Evolutionary conservation across 257 asterid species (phyloP), one percentile per base, ranked within the genome.

Genomic region (Solanum bulbocastanum): DNA sequence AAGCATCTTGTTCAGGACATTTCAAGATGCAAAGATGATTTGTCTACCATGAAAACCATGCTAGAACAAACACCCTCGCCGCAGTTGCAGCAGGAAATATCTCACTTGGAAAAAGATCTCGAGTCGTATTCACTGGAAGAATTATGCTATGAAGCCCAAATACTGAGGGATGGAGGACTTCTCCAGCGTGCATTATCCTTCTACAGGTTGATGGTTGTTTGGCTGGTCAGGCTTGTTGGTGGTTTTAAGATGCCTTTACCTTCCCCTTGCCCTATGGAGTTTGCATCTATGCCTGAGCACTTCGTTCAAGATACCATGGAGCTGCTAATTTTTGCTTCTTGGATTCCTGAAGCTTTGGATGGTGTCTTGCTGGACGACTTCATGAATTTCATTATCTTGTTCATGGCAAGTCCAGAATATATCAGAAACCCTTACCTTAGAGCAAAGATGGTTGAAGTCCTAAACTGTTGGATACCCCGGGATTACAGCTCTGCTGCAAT

Each of bases 391-490:
- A 96, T 97, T 88, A 95, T 97, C 89, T 96, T 97, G 98, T 97
- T 96, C 96, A 97, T 97, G 99, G 99, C 94, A 71, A 95, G 99
- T 87, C 98, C 98, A 30, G 98, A 95, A 79, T 94, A 93, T 91
- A 92, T 97, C 88, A 94, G 96, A 87, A 97, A 96, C 91, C 99
- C 98, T 22, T 97, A 97, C 87, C 93, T 96, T 87, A 91, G 99
- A 91, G 98, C 99, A 33, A 97, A 97, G 93, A 97, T 97, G 99
- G 99, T 97, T 85, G 99, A 97, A 91, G 99, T 97, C 87, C 98
- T 97, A 78, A 97, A 96, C 87, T 93, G 97, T 87, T 97, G 98
- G 99, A 96, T 97, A 99, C 99, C 99, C 27, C 92, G 92, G 84
- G 97, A 89, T 52, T 94, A 98, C 89, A 94, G 99, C 90, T 96